Evolutionary conservation across 2,329 filamentous ascomycete genomes (phyloP).

Genomic region (Talaromyces sp.): DNA sequence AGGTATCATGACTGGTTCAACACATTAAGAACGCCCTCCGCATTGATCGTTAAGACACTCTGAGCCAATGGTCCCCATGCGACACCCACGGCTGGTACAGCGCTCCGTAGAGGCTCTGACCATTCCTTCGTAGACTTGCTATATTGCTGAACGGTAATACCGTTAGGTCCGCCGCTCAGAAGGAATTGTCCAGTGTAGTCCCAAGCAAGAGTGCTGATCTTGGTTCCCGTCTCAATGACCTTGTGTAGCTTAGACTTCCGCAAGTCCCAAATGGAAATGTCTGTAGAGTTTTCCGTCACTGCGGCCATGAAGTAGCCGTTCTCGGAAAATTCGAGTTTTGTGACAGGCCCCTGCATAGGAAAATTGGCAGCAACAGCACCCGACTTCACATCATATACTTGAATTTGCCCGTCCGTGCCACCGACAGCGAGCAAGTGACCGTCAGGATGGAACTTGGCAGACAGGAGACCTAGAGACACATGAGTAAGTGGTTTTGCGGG

Average conservation of each 20-base stretch:
- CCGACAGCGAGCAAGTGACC: constrained; percentile 90
- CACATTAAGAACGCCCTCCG: constrained; percentile 69
- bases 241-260: constrained; percentile 79
- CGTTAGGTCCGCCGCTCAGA: constrained; percentile 71
- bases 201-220: constrained; percentile 74
- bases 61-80: constrained; percentile 73
- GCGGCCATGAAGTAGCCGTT: constrained; percentile 96
- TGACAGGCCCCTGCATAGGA: constrained; percentile 59
- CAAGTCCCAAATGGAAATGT: constrained; percentile 83
- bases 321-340: constrained; percentile 80
- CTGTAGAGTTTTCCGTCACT: constrained; percentile 68
- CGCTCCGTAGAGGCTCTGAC: constrained; percentile 77
- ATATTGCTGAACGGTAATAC: constrained; percentile 84
- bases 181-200: constrained; percentile 95
- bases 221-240: constrained; percentile 75
- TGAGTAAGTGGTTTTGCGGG: constrained; percentile 7
- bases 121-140: constrained; percentile 80
- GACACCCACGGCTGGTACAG: constrained; percentile 65
- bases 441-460: constrained; percentile 87
- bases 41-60: constrained; percentile 68
- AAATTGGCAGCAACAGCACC: constrained; percentile 74
- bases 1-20: constrained; percentile 52
- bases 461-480: constrained; percentile 58
- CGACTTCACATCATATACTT: constrained; percentile 81
- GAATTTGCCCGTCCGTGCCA: constrained; percentile 72